These are phyloP conservation scores for Globisporangium echinulatum DNA, from an alignment of 352 stramenopile genomes.

Conservation along the genomic window DNA sequence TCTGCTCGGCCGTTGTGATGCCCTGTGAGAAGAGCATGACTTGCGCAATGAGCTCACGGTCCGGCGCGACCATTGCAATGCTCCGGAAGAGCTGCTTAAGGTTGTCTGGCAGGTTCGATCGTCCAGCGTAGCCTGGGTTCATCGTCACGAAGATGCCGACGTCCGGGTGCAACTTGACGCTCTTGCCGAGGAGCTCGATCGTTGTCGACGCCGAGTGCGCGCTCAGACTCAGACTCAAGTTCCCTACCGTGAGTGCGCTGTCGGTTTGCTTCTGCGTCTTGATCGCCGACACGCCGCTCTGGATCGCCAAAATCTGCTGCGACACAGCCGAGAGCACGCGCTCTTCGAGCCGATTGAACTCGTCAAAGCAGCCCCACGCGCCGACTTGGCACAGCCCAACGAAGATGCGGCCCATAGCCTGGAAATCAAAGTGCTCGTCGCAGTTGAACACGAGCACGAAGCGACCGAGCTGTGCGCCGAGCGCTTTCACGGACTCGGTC, in stretches of 20 bases:
- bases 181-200: constrained; percentile 96
- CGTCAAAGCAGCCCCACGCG: constrained; percentile 99
- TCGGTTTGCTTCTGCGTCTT: constrained; percentile 50
- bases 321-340: constrained; percentile 99
- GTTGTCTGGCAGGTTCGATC: constrained; percentile 96
- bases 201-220: constrained; percentile 20
- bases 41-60: constrained; percentile 98
- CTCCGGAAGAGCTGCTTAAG: constrained; percentile 99
- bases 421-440: constrained; percentile 99
- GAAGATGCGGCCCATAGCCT: constrained; percentile 99
- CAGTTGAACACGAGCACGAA: constrained; percentile 99
- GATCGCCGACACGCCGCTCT: constrained; percentile 92
- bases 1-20: constrained; percentile 96
- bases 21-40: constrained; percentile 99
- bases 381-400: constrained; percentile 99
- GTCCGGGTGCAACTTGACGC: constrained; percentile 93
- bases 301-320: constrained; percentile 99
- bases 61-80: constrained; percentile 99
- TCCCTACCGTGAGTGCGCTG: constrained; percentile 6
- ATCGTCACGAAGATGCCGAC: constrained; percentile 99
- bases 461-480: constrained; percentile 97
- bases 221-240: constrained; percentile 12
- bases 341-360: constrained; percentile 99
- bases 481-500: constrained; percentile 99
- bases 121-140: constrained; percentile 99